phyloP scores from a whole-genome alignment of 805 yeast genomes.

The Saccharomycopsis selenospora region DNA sequence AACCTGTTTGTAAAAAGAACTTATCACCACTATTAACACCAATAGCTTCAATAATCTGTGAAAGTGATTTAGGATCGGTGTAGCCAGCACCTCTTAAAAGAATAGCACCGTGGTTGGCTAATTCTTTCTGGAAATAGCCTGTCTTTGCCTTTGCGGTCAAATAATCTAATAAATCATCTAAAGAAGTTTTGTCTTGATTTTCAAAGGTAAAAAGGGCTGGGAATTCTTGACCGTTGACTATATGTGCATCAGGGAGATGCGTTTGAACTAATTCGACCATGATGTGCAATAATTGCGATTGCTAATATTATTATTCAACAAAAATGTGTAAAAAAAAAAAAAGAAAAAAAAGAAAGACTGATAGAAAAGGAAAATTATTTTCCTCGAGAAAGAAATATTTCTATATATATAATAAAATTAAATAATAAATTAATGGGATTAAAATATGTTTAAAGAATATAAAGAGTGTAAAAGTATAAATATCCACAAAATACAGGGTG shows the following conservation, averaged over 20 bases:
- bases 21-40: constrained; percentile 24
- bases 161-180: constrained; percentile 11
- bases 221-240: constrained; percentile 23
- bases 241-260: constrained; percentile 25
- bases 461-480: no score
- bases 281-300: no score
- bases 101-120: constrained; percentile 29
- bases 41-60: constrained; percentile 24
- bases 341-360: no score
- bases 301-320: no score
- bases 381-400: no score
- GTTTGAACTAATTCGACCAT: not conserved
- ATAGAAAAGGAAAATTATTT: no score
- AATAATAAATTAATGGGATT: no score
- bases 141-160: constrained; percentile 21
- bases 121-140: constrained; percentile 25
- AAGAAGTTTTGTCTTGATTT: not conserved
- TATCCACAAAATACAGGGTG: no score
- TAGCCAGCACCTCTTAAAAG: constrained; percentile 25
- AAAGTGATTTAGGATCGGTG: constrained; percentile 24
- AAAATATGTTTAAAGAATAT: no score
- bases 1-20: constrained; percentile 28
- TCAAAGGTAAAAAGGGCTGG: constrained; percentile 15
- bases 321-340: no score
- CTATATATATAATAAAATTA: no score